Conservation (phyloP, 2,329 filamentous ascomycete species). For the Orbilia javanica region DNA sequence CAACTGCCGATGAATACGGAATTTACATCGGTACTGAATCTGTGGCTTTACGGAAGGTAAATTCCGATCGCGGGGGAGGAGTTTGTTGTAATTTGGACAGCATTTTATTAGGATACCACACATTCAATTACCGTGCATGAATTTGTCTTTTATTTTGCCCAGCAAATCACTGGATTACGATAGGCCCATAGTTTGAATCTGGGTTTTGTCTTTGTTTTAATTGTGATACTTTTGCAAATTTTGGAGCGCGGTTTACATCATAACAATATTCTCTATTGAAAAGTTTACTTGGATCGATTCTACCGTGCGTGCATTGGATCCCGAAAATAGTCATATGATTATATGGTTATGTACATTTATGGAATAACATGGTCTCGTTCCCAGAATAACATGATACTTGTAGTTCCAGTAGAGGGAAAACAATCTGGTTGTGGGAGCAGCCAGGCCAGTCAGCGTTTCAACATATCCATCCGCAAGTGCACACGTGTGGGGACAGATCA, state of each 20-base stretch:
- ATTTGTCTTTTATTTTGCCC: background rate
- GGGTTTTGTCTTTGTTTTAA: background rate
- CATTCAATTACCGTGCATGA: background rate
- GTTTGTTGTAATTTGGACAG: background rate
- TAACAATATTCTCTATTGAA: background rate
- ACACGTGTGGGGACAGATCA: background rate
- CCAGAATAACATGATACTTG: constrained; percentile 9
- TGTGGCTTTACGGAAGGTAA: background rate
- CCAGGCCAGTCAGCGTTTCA: background rate
- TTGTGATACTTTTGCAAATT: no score
- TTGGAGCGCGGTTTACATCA: background rate
- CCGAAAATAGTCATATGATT: constrained; percentile 3
- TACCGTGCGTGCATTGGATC: background rate
- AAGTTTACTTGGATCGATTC: background rate
- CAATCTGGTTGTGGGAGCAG: background rate
- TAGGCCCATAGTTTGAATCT: background rate
- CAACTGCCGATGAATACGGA: constrained; percentile 18
- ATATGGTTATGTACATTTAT: background rate
- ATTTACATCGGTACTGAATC: background rate
- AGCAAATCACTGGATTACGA: background rate
- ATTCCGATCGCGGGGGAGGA: constrained; percentile 9
- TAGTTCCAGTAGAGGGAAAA: background rate
- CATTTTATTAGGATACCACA: background rate
- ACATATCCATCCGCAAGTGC: background rate
- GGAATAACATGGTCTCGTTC: constrained; percentile 3